Evolutionary conservation across 2,329 filamentous ascomycete genomes (phyloP).

Genomic region (Diatrype stigma): DNA sequence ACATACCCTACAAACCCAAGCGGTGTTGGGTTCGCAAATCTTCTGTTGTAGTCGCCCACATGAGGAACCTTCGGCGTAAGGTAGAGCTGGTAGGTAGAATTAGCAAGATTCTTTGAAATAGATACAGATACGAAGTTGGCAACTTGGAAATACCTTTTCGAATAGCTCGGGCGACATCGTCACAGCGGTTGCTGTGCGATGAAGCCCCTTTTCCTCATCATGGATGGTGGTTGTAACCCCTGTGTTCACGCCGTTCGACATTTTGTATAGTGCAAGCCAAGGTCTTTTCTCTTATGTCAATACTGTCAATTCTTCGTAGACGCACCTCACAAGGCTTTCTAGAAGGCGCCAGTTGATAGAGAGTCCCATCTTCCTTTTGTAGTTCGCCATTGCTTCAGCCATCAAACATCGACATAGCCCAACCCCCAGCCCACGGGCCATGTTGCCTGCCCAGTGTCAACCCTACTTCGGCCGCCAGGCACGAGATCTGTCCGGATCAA

Average conservation of each 20-base stretch:
- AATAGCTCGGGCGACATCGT: slow-evolving; percentile 36
- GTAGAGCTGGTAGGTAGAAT: slow-evolving; percentile 26
- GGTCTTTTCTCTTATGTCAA: not conserved
- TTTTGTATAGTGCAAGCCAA: slow-evolving; percentile 5
- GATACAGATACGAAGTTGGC: not conserved
- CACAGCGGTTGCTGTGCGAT: slow-evolving; percentile 28
- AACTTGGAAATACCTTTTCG: slow-evolving; percentile 24
- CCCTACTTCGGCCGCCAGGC: not conserved
- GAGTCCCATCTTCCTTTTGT: not conserved
- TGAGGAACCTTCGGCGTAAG: slow-evolving; percentile 34
- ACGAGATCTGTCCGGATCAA: not conserved
- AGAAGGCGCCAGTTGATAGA: not conserved
- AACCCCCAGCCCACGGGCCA: not conserved
- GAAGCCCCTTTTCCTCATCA: slow-evolving; percentile 32
- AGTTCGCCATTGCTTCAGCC: not conserved
- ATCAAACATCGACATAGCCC: not conserved
- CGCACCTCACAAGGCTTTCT: not conserved
- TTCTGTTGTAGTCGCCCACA: slow-evolving; percentile 29
- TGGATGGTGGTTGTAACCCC: slow-evolving; percentile 5
- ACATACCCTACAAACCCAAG: slow-evolving; percentile 33
- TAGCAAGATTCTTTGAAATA: not conserved
- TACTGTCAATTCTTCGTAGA: not conserved
- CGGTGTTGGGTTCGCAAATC: slow-evolving; percentile 35
- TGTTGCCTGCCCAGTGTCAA: no score
- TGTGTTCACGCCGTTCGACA: slow-evolving; percentile 15